Conservation (phyloP, 176 grass and related monocot species). For the Rhynchospora pubera region DNA sequence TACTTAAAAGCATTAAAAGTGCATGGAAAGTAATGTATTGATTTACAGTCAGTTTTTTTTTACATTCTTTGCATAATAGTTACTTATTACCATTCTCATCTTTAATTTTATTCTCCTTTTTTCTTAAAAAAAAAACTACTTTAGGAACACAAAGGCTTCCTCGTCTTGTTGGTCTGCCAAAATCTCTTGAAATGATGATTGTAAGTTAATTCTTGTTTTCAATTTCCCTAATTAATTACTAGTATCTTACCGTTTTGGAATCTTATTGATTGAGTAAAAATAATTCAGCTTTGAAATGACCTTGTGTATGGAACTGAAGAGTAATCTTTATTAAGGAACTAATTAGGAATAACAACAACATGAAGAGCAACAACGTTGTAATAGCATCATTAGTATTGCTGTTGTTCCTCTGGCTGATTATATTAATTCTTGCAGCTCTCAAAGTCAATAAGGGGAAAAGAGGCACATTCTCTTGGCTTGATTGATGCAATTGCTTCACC, state of each 20-base stretch:
- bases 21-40: background rate
- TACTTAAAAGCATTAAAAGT: background rate
- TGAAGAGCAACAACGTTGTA: background rate
- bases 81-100: slow-evolving; percentile 8
- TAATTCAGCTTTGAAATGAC: background rate
- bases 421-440: slow-evolving; percentile 44
- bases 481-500: slow-evolving; percentile 54
- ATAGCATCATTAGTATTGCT: background rate
- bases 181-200: slow-evolving; percentile 82
- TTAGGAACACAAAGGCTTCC: slow-evolving; percentile 82
- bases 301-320: background rate
- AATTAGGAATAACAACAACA: background rate
- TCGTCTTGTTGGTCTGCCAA: slow-evolving; percentile 75
- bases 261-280: background rate
- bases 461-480: slow-evolving; percentile 53
- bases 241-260: background rate
- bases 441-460: slow-evolving; percentile 67
- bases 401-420: background rate
- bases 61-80: slow-evolving; percentile 1
- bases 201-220: slow-evolving; percentile 34
- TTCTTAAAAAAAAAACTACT: slow-evolving; percentile 12
- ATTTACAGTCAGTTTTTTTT: background rate
- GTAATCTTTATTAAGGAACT: background rate
- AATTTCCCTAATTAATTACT: background rate
- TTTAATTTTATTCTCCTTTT: slow-evolving; percentile 16